These are phyloP conservation scores for Trichomonascaceae sp. DNA, from an alignment of 1,139 yeast genomes.

Conservation along the genomic window DNA sequence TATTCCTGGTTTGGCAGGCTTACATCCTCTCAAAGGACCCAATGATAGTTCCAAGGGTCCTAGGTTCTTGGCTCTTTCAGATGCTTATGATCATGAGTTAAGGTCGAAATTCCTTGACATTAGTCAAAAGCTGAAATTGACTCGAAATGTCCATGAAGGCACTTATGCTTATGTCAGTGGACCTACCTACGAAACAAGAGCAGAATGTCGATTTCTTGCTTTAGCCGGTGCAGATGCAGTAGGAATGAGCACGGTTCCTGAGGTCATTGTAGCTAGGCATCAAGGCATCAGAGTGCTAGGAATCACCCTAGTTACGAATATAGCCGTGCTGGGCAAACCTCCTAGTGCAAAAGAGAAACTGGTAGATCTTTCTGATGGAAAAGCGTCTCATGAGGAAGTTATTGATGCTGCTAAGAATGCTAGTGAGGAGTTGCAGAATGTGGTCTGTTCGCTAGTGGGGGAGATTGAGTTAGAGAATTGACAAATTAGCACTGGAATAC, in stretches of 20 bases:
- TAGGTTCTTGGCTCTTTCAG: slow-evolving; percentile 80
- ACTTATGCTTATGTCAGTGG: slow-evolving; percentile 83
- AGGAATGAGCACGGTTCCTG: slow-evolving; percentile 98
- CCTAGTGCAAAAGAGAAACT: slow-evolving; percentile 37
- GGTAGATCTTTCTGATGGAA: slow-evolving; percentile 62
- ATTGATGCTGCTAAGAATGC: slow-evolving; percentile 77
- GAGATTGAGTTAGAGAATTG: neutral
- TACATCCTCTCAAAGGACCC: slow-evolving; percentile 83
- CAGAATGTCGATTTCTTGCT: slow-evolving; percentile 76
- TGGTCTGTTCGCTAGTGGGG: slow-evolving; percentile 52
- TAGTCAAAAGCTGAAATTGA: slow-evolving; percentile 47
- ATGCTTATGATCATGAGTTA: slow-evolving; percentile 76
- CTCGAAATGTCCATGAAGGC: slow-evolving; percentile 75
- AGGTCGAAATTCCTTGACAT: slow-evolving; percentile 44
- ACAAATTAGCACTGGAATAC: neutral
- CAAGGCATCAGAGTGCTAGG: slow-evolving; percentile 78
- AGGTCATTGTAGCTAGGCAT: slow-evolving; percentile 88
- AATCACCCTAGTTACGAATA: slow-evolving; percentile 78
- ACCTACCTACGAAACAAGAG: slow-evolving; percentile 90
- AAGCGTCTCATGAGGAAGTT: slow-evolving; percentile 88
- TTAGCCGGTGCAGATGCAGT: slow-evolving; percentile 86
- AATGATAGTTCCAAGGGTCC: slow-evolving; percentile 78
- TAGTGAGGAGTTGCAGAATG: slow-evolving; percentile 66
- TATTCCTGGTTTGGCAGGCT: slow-evolving; percentile 84
- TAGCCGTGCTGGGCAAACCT: slow-evolving; percentile 68